These are phyloP conservation scores for Eucalyptus pauciflora DNA, from an alignment of 345 rosid species.

Conservation along the genomic window DNA sequence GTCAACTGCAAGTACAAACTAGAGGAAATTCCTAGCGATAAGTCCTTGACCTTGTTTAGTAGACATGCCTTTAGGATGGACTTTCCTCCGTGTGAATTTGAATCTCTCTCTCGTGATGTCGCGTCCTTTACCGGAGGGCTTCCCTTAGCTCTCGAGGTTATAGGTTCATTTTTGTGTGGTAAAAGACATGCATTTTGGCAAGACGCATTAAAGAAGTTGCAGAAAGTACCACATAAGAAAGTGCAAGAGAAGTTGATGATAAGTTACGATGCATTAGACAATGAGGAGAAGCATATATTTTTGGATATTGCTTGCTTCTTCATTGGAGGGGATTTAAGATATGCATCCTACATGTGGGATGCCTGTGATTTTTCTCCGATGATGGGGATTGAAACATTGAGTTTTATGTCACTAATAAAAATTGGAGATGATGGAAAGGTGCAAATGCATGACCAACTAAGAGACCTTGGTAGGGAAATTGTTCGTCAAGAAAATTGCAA, in stretches of 20 bases:
- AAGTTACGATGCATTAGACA: not conserved
- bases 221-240: not conserved
- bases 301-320: too few relatives aligned
- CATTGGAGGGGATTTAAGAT: too few relatives aligned
- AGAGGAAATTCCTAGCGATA: not conserved
- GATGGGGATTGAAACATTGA: not conserved
- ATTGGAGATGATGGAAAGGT: not conserved
- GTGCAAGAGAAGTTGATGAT: not conserved
- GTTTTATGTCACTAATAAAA: not conserved
- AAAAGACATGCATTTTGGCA: not conserved
- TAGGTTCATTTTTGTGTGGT: not conserved
- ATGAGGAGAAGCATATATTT: accelerated
- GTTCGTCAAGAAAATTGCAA: not conserved
- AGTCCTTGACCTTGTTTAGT: not conserved
- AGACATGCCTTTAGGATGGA: not conserved
- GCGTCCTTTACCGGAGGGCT: not conserved
- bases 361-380: not conserved
- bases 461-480: not conserved
- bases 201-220: not conserved
- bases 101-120: not conserved
- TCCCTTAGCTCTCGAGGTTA: not conserved
- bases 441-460: not conserved
- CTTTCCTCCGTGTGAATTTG: not conserved
- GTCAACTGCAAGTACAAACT: not conserved
- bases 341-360: too few relatives aligned